Evolutionary conservation across 2,329 filamentous ascomycete species (phyloP).

Genomic region (Penicillium sp.): DNA sequence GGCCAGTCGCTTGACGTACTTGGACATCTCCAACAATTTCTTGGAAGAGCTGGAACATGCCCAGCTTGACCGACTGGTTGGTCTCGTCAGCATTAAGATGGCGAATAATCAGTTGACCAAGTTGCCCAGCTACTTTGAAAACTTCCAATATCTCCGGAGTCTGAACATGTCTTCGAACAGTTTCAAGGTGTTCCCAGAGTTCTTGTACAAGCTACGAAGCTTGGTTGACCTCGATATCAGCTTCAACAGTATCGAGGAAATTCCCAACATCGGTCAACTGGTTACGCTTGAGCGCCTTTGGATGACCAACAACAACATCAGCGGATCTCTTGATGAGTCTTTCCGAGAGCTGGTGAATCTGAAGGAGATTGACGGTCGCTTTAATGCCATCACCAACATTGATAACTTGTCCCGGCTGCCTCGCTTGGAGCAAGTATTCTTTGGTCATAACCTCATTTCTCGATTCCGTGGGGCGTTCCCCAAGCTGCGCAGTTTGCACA

Average conservation of each 20-base stretch:
- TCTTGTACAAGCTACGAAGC: conserved; percentile 78
- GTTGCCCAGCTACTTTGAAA: conserved; percentile 79
- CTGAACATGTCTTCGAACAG: conserved; percentile 95
- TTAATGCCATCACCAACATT: conserved; percentile 86
- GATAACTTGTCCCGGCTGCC: conserved; percentile 84
- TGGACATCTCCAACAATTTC: conserved; percentile 94
- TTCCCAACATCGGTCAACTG: conserved; percentile 80
- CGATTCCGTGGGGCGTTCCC: conserved; percentile 88
- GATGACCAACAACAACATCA: conserved; percentile 91
- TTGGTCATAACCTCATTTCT: conserved; percentile 91
- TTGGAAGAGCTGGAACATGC: conserved; percentile 85
- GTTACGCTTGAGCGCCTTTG: conserved; percentile 83
- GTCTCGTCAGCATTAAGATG: conserved; percentile 84
- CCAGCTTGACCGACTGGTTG: conserved; percentile 73
- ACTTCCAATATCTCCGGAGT: conserved; percentile 76
- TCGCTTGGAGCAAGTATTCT: conserved; percentile 81
- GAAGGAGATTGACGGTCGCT: conserved; percentile 91
- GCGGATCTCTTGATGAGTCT: conserved; percentile 71
- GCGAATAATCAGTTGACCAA: conserved; percentile 87
- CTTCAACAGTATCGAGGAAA: conserved; percentile 82
- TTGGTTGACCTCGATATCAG: conserved; percentile 93
- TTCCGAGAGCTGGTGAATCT: conserved; percentile 75
- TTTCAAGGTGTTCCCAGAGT: conserved; percentile 79
- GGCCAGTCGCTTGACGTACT: conserved; percentile 78
- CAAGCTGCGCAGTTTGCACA: conserved; percentile 77